Evolutionary conservation across 139 green algal genomes (phyloP).

Genomic region (Volvox reticuliferus): DNA sequence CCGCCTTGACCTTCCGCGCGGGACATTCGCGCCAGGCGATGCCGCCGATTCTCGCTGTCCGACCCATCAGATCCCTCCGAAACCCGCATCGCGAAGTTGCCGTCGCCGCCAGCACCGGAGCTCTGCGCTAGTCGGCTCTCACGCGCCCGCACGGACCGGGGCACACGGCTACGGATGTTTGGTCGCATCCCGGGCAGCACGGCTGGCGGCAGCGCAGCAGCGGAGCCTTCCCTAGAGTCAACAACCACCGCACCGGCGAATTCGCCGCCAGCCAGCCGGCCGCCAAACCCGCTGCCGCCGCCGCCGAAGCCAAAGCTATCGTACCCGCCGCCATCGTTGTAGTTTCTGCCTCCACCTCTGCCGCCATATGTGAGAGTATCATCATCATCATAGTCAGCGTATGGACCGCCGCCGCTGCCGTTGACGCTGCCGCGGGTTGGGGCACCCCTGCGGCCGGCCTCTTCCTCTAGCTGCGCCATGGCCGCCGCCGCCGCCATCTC

Average conservation of each 20-base stretch:
- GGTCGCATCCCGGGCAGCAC: not conserved
- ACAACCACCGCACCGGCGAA: not conserved
- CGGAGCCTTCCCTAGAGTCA: not conserved
- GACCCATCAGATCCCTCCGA: not conserved
- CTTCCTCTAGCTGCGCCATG: slow-evolving; percentile 8
- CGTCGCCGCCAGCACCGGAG: not conserved
- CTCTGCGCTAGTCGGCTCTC: slow-evolving; percentile 20
- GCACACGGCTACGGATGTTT: not conserved
- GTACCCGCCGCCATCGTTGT: not conserved
- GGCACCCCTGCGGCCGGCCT: not conserved
- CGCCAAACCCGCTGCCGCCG: no score
- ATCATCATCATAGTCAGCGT: not conserved
- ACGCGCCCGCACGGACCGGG: slow-evolving; percentile 10
- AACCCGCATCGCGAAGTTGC: not conserved
- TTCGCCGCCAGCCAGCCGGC: not conserved
- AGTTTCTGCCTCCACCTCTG: not conserved
- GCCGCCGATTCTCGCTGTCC: not conserved
- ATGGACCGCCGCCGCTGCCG: not conserved
- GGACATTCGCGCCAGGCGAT: slow-evolving; percentile 15
- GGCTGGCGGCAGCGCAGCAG: not conserved
- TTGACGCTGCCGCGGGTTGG: not conserved
- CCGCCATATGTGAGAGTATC: not conserved
- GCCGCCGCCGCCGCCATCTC: slow-evolving; percentile 19
- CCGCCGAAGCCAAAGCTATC: no score
- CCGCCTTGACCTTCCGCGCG: not conserved